Conservation (phyloP, 768 basidiomycete genomes). For the Suillus discolor region DNA sequence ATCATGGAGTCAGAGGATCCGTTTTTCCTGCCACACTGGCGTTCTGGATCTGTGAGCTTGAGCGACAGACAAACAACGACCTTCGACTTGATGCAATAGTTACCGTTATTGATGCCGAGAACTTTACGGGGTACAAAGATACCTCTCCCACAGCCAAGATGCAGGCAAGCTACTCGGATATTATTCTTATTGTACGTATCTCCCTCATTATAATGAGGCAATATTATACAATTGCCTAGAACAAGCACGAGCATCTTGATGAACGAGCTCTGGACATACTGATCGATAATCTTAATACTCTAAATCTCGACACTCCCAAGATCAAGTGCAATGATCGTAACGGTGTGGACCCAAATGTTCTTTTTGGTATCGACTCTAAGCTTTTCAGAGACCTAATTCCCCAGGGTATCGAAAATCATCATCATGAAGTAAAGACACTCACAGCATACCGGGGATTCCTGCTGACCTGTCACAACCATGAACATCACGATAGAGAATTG, state of each 20-base stretch:
- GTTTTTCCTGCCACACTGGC: constrained; percentile 96
- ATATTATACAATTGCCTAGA: constrained; percentile 43
- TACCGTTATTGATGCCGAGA: constrained; percentile 90
- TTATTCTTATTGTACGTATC: constrained; percentile 74
- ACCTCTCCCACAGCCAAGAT: too few species aligned
- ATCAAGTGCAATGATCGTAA: constrained; percentile 64
- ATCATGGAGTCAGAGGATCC: constrained; percentile 62
- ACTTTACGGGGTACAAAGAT: constrained; percentile 90
- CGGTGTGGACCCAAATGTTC: constrained; percentile 74
- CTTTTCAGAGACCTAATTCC: constrained; percentile 48
- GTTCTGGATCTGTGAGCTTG: constrained; percentile 90
- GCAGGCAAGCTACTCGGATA: too few species aligned
- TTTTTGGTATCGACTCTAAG: constrained; percentile 89
- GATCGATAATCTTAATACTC: constrained; percentile 82
- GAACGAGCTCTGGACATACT: constrained; percentile 81
- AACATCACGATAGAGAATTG: constrained; percentile 18
- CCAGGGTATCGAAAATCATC: constrained; percentile 41
- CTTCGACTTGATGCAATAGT: constrained; percentile 88
- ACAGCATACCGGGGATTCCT: constrained; percentile 54
- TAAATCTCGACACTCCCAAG: constrained; percentile 91
- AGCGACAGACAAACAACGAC: constrained; percentile 71
- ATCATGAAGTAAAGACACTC: constrained; percentile 86
- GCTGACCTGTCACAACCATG: constrained; percentile 19
- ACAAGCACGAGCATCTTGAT: constrained; percentile 88
- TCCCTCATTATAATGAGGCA: constrained; percentile 4